Evolutionary conservation across 345 rosid genomes (phyloP).

Genomic region (Boechera stricta): DNA sequence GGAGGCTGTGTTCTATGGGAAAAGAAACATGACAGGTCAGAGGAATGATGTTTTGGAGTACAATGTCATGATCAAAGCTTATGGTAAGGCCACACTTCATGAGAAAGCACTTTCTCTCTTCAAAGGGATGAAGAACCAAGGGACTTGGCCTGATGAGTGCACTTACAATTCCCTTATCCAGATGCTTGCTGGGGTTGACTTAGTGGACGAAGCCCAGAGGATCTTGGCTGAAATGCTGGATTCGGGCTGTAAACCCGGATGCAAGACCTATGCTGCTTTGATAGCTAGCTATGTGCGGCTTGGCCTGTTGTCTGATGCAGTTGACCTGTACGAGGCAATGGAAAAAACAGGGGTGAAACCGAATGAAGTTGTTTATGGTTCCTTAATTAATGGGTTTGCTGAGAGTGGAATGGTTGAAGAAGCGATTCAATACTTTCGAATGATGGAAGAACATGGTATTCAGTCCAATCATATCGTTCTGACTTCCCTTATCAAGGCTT

Average conservation of each 20-base stretch:
- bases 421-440: constrained; percentile 64
- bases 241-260: constrained; percentile 67
- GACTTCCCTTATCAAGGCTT: constrained; percentile 87
- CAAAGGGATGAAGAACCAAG: constrained; percentile 80
- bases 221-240: constrained; percentile 73
- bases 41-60: constrained; percentile 72
- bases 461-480: constrained; percentile 70
- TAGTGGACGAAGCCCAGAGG: constrained; percentile 69
- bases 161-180: constrained; percentile 82
- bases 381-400: constrained; percentile 85
- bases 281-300: constrained; percentile 78
- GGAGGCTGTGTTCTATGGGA: constrained; percentile 65
- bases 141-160: constrained; percentile 89
- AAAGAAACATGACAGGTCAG: constrained; percentile 51
- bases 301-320: constrained; percentile 69
- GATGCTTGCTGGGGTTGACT: constrained; percentile 80
- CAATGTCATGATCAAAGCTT: constrained; percentile 90
- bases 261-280: constrained; percentile 68
- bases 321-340: constrained; percentile 62
- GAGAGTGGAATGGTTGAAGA: constrained; percentile 69
- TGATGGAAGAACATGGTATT: constrained; percentile 69
- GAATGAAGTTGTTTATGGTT: constrained; percentile 83
- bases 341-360: constrained; percentile 65
- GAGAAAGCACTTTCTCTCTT: constrained; percentile 84
- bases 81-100: constrained; percentile 79